Conservation (phyloP, 176 grass and related monocot genomes). For the Musa troglodytarum region DNA sequence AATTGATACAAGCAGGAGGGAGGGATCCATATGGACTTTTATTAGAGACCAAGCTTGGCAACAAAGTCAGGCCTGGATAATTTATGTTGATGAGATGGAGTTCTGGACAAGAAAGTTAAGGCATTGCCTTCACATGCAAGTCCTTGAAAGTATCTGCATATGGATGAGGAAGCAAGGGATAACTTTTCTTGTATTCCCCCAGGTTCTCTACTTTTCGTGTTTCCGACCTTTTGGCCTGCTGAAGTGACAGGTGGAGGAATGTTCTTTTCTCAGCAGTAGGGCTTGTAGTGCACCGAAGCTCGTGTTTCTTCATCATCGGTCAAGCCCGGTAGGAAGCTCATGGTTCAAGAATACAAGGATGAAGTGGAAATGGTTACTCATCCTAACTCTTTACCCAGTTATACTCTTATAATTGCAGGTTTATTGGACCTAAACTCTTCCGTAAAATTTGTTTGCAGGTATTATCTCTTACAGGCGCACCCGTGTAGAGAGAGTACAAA, state of each 20-base stretch:
- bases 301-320: no score
- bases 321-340: no score
- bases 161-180: neutral
- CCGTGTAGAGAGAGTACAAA: no score
- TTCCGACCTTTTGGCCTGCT: neutral
- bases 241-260: neutral
- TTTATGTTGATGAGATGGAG: neutral
- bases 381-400: no score
- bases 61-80: constrained; percentile 9
- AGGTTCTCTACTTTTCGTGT: neutral
- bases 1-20: neutral
- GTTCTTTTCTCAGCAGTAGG: no score
- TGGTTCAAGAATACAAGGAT: no score
- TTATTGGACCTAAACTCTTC: no score
- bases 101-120: neutral
- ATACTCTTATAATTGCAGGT: no score
- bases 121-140: neutral
- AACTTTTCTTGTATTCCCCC: neutral
- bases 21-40: neutral
- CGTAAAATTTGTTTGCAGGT: no score
- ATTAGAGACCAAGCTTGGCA: constrained; percentile 27
- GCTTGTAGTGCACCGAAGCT: no score
- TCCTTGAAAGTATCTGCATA: neutral
- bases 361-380: no score
- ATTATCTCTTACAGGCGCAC: no score